Evolutionary conservation across 2,329 filamentous ascomycete genomes (phyloP), one percentile per base, ranked within the genome.

Genomic region (Verticillium longisporum): DNA sequence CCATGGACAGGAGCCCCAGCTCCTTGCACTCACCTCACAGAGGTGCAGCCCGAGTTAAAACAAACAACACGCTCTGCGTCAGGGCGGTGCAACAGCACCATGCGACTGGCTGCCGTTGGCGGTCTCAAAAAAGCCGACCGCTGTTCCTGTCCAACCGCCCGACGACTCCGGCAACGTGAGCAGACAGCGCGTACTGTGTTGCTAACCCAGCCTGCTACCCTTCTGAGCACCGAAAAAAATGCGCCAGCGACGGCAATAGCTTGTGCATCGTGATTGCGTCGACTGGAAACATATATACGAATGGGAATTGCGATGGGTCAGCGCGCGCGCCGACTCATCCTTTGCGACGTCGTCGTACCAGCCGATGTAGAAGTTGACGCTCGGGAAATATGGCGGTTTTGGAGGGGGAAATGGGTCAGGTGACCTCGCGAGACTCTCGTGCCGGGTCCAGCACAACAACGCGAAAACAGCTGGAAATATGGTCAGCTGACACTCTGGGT

Each of bases 81-180:
- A 56, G 55, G 55, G 13, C 32, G 37, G 60, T 64, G 59, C 56
- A 55, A 59, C 45, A 37, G 11, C 10, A 36, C 21, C 33, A 56
- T 63, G 57, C 56, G 63, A 64, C 63, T 63, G 63, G 63, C 60
- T 55, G 60, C 59, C 37, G 61, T 45, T 53, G 36, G 37, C 36
- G 57, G 59, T 50, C 59, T 58, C 57, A 45, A 61, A 38, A 26
- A 54, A 60, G 45, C 45, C 45, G 45, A 50, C 45, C 45, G 45
- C 45, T 50, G 3, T 18, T 21, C n/a, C 18, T 18, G 11, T 10
- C 45, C 45, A 50, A 26, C n/a, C 18, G n/a, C 45, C 45, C 9
- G 45, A 26, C 13, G 7, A 6, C 7, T 26, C 18, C 45, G 13
- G n/a, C 45, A 18, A 21, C 18, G 34, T 21, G 45, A 50, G 26